Evolutionary conservation across 768 basidiomycete genomes (phyloP).

Genomic region (Lactifluus rugatus): DNA sequence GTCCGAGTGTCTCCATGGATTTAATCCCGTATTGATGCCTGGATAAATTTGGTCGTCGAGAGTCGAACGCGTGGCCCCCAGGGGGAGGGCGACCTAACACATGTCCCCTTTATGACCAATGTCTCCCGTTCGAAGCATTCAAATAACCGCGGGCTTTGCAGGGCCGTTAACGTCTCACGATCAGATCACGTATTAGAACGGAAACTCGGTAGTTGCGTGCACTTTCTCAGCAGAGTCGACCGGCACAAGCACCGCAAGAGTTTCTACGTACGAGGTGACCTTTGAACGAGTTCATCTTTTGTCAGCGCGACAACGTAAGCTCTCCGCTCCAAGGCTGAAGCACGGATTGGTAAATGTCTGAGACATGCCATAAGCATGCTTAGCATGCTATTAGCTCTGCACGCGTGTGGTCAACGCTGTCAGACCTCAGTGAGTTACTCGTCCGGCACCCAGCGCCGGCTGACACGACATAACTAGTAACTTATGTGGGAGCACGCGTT

Average conservation of each 20-base stretch:
- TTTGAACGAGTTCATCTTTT: too few relatives aligned
- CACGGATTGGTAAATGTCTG: neutral
- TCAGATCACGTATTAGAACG: too few relatives aligned
- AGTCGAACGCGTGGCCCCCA: neutral
- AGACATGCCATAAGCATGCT: neutral
- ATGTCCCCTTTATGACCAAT: neutral
- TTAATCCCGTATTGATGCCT: too few relatives aligned
- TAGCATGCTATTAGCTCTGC: too few relatives aligned
- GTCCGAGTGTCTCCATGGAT: neutral
- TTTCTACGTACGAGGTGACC: too few relatives aligned
- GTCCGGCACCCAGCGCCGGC: too few relatives aligned
- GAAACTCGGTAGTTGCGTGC: neutral
- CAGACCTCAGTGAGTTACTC: constrained; percentile 23
- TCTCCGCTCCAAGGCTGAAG: neutral
- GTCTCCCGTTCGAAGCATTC: neutral
- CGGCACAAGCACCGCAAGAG: too few relatives aligned
- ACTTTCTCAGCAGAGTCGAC: too few relatives aligned
- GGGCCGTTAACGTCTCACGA: too few relatives aligned
- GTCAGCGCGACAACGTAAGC: neutral
- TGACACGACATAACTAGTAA: too few relatives aligned
- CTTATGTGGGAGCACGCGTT: too few relatives aligned
- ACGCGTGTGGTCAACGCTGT: neutral
- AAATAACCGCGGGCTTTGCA: too few relatives aligned
- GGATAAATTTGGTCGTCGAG: neutral
- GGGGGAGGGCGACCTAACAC: neutral